Evolutionary conservation across 306 rosid genomes (phyloP).

Genomic region (Malus orientalis): DNA sequence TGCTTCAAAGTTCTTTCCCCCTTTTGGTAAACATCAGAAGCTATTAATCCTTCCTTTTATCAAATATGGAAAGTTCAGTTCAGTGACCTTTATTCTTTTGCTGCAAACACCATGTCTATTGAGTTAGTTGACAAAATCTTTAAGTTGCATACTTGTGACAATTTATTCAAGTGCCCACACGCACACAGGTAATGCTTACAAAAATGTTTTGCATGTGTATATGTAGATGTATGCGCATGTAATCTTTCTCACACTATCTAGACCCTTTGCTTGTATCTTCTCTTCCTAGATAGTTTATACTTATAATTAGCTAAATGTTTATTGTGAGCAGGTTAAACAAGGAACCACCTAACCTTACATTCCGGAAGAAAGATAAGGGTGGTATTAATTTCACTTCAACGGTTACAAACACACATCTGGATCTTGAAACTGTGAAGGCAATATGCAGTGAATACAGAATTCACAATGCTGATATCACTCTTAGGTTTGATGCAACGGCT

Average conservation of each 20-base stretch:
- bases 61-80: no score
- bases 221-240: background rate
- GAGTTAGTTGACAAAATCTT: background rate
- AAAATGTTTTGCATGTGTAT: background rate
- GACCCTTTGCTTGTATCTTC: background rate
- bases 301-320: background rate
- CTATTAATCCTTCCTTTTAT: background rate
- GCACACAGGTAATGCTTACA: background rate
- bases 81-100: background rate
- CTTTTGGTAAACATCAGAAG: background rate
- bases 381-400: conserved; percentile 93
- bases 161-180: background rate
- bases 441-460: conserved; percentile 91
- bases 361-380: conserved; percentile 95
- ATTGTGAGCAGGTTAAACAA: conserved; percentile 72
- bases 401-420: conserved; percentile 74
- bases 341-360: conserved; percentile 88
- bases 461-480: conserved; percentile 95
- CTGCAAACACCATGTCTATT: background rate
- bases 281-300: background rate
- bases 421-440: conserved; percentile 92
- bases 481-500: conserved; percentile 84
- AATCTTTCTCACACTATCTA: background rate
- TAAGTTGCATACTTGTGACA: background rate
- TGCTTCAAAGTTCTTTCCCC: background rate